Conservation (phyloP, 2,329 filamentous ascomycete species). For the Xylariaceae sp. region DNA sequence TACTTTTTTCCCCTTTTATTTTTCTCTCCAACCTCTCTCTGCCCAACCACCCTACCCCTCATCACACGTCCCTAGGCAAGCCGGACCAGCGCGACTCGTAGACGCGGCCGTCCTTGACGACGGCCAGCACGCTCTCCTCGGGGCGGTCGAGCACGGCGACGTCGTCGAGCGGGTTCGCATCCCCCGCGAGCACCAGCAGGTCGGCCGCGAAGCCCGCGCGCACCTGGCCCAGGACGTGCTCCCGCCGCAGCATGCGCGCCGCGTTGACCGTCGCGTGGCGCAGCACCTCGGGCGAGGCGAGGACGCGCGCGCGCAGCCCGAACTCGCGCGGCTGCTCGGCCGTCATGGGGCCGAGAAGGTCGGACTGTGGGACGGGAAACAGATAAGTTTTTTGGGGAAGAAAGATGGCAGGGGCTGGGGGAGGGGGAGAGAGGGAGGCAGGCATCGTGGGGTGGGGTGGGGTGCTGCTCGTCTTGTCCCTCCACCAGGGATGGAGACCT, state of each 20-base stretch:
- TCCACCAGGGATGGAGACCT: no score
- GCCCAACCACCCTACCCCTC: neutral
- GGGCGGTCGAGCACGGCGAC: slow-evolving; percentile 38
- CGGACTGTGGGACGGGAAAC: slow-evolving; percentile 26
- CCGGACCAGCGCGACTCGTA: slow-evolving; percentile 6
- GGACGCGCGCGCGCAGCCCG: slow-evolving; percentile 31
- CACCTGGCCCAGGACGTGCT: slow-evolving; percentile 36
- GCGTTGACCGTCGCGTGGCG: slow-evolving; percentile 31
- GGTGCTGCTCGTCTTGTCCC: no score
- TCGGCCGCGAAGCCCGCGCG: slow-evolving; percentile 40
- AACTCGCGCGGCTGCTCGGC: slow-evolving; percentile 40
- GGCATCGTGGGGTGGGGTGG: no score
- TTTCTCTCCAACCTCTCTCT: no score
- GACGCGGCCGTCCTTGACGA: slow-evolving; percentile 45
- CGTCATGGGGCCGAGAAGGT: slow-evolving; percentile 40
- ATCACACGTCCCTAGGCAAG: neutral
- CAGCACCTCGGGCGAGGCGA: slow-evolving; percentile 17
- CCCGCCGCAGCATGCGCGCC: slow-evolving; percentile 36
- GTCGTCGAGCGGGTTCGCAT: slow-evolving; percentile 46
- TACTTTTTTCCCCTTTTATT: no score
- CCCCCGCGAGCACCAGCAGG: slow-evolving; percentile 38
- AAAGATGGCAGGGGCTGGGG: no score
- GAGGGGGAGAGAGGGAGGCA: no score
- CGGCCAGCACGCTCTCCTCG: slow-evolving; percentile 36
- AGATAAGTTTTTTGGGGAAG: no score